Conservation (phyloP, 306 rosid species). For the Lathyrus tuberosus region DNA sequence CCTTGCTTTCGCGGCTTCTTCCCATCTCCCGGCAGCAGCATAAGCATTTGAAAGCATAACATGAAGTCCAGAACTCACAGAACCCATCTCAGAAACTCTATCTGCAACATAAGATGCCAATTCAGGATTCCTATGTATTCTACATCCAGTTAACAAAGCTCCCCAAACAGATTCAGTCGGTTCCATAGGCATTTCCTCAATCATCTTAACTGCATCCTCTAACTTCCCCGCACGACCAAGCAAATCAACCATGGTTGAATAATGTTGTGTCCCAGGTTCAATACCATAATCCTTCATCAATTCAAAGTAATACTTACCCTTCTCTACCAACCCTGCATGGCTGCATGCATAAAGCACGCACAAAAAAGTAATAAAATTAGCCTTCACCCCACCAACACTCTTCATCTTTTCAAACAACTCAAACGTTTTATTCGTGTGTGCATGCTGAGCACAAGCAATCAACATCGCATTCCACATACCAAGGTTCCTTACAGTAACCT, state of each 20-base stretch:
- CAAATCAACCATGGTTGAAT: slow-evolving; percentile 80
- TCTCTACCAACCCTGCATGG: slow-evolving; percentile 82
- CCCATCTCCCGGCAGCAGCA: slow-evolving; percentile 85
- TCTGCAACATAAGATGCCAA: slow-evolving; percentile 80
- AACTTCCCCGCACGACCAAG: slow-evolving; percentile 87
- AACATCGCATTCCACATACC: slow-evolving; percentile 95
- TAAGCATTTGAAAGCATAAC: slow-evolving; percentile 79
- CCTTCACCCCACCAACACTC: slow-evolving; percentile 67
- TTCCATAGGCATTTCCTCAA: slow-evolving; percentile 68
- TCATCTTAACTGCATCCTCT: slow-evolving; percentile 62
- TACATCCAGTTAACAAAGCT: slow-evolving; percentile 83
- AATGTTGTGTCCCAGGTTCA: slow-evolving; percentile 76
- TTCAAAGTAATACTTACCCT: slow-evolving; percentile 57
- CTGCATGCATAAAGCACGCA: slow-evolving; percentile 86
- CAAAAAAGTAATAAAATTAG: slow-evolving; percentile 82
- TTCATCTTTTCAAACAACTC: slow-evolving; percentile 58
- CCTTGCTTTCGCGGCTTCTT: slow-evolving; percentile 84
- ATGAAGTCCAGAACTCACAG: slow-evolving; percentile 64
- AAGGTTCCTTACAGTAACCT: slow-evolving; percentile 61
- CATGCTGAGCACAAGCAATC: slow-evolving; percentile 82
- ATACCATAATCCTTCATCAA: slow-evolving; percentile 70
- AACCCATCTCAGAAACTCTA: slow-evolving; percentile 54
- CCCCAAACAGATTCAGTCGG: slow-evolving; percentile 88
- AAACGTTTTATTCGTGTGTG: slow-evolving; percentile 60
- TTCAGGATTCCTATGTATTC: slow-evolving; percentile 73